phyloP scores from a whole-genome alignment of 2,329 filamentous ascomycete species.

The Botrytis sinoallii region DNA sequence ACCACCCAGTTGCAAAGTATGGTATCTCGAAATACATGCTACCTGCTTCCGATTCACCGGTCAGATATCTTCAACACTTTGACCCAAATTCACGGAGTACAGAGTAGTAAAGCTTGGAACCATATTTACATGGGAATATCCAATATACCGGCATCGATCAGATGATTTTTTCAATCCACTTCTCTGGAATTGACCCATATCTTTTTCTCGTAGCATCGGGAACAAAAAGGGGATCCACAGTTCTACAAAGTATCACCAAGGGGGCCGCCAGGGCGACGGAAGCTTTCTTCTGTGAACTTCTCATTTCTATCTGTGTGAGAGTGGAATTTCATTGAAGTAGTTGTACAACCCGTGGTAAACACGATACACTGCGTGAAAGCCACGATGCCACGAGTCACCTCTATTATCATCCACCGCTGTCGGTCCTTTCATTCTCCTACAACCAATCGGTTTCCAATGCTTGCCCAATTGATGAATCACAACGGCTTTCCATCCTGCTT shows the following conservation, averaged over 20 bases:
- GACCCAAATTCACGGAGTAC: background rate
- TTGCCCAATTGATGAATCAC: background rate
- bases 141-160: constrained; percentile 1
- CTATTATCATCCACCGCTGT: constrained; percentile 11
- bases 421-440: background rate
- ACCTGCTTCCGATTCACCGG: background rate
- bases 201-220: constrained; percentile 1
- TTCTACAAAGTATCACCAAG: constrained; percentile 10
- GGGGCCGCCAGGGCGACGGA: constrained; percentile 1
- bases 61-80: background rate
- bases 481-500: constrained; percentile 18
- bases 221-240: constrained; percentile 8
- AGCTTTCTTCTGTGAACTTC: constrained; percentile 5
- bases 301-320: background rate
- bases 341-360: constrained; percentile 7
- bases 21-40: background rate
- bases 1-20: background rate
- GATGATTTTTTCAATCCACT: constrained; percentile 10
- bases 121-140: background rate
- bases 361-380: constrained; percentile 20
- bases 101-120: background rate
- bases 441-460: constrained; percentile 10
- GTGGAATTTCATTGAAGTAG: background rate
- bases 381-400: constrained; percentile 14
- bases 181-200: constrained; percentile 12